Conservation (phyloP, 2,329 filamentous ascomycete species). For the Stromatinia cepivora region DNA sequence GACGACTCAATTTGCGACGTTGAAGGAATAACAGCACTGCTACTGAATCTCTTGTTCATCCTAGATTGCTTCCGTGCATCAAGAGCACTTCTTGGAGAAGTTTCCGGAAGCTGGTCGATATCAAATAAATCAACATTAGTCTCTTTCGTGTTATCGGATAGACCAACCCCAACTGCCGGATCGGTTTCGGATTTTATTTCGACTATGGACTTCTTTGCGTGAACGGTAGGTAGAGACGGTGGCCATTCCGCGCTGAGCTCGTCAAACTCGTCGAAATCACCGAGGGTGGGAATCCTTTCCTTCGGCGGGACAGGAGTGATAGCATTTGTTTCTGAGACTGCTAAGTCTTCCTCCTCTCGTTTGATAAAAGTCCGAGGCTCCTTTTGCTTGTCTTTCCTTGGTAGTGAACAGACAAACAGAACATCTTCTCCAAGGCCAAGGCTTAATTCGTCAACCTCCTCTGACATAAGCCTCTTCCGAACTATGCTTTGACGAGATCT, state of each 20-base stretch:
- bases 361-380: not conserved
- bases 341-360: not conserved
- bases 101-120: constrained; percentile 16
- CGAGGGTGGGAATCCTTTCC: not conserved
- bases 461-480: constrained; percentile 17
- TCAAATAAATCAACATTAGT: constrained; percentile 11
- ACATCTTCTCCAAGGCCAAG: constrained; percentile 31
- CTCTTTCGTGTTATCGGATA: not conserved
- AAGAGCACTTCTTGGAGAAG: constrained; percentile 17
- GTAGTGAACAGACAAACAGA: constrained; percentile 30
- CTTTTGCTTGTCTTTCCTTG: constrained; percentile 10
- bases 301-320: not conserved
- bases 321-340: not conserved
- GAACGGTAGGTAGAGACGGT: not conserved
- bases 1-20: constrained; percentile 18
- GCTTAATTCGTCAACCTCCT: constrained; percentile 39
- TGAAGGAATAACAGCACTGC: constrained; percentile 11
- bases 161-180: not conserved
- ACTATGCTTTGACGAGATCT: constrained; percentile 18
- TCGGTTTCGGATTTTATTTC: not conserved
- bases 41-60: not conserved
- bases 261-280: constrained; percentile 16
- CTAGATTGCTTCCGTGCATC: constrained; percentile 8
- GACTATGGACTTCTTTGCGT: not conserved
- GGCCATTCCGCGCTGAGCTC: constrained; percentile 19